Evolutionary conservation across 768 basidiomycete species (phyloP), one percentile per base, ranked within the genome.

Genomic region (Mycena venus): DNA sequence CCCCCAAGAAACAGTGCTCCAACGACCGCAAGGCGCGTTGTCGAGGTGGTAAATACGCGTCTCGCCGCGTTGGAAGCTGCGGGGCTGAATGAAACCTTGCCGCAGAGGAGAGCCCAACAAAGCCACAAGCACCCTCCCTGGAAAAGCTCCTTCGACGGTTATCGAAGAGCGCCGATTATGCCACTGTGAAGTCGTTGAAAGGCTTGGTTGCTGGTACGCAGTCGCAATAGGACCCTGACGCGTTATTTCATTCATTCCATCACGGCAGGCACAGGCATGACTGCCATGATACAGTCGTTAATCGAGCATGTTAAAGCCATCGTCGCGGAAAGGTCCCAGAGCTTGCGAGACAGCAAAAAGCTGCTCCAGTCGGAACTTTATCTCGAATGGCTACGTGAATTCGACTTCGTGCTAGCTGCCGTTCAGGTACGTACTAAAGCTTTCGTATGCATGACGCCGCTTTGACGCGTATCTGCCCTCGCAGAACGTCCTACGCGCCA

Each of bases 311-410:
- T 83, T 15, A 84, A 85, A 72, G 63, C 58, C 19, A 62, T 75
- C 1, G 86, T 86, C 6, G 81, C 84, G 74, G 75, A 76, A 17
- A 78, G 82, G 32, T 80, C 80, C 31, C 79, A 79, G 17, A 23
- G 29, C 42, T 51, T 58, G 23, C 68, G 75, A 58, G 77, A 79
- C 6, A 79, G 78, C 32, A 75, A 73, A 23, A 84, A 82, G 76
- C 80, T 83, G 31, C 78, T 88, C 14, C 85, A 87, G 72, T 85
- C 85, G 0, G 87, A 88, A 72, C 75, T 88, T 32, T 88, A 87
- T 77, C 75, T 84, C 47, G 80, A 82, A 58, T 88, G 87, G 88
- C 73, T 88, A 42, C 77, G 84, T 47, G 85, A 84, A 38, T 78
- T 84, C 19, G 80, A 86, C 19, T 86, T 84, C 73, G 84, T 86